phyloP scores from a whole-genome alignment of 2,329 filamentous ascomycete species.

The Whalleya microplaca region DNA sequence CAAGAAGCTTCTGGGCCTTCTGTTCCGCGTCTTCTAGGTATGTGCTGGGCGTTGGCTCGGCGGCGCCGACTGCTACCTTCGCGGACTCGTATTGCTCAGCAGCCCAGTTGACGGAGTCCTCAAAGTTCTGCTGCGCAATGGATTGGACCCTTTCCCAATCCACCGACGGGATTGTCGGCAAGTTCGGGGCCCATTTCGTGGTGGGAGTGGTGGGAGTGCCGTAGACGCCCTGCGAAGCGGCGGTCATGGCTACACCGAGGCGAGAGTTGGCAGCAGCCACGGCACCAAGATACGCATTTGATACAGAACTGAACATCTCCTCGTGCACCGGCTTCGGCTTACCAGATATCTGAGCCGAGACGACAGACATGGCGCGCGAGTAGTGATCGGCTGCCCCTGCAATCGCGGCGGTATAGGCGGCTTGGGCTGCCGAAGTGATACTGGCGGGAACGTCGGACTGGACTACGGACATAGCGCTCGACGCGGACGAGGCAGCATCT shows the following conservation, averaged over 20 bases:
- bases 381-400: slow-evolving; percentile 70
- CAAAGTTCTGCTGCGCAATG: slow-evolving; percentile 70
- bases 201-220: slow-evolving; percentile 52
- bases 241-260: slow-evolving; percentile 58
- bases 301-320: slow-evolving; percentile 70
- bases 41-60: slow-evolving; percentile 62
- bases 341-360: slow-evolving; percentile 70
- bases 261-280: slow-evolving; percentile 63
- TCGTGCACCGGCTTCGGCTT: slow-evolving; percentile 71
- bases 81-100: slow-evolving; percentile 72
- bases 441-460: slow-evolving; percentile 42
- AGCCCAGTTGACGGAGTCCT: slow-evolving; percentile 71
- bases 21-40: slow-evolving; percentile 41
- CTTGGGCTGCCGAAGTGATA: slow-evolving; percentile 51
- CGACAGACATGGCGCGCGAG: slow-evolving; percentile 66
- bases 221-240: slow-evolving; percentile 54
- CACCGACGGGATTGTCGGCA: slow-evolving; percentile 43
- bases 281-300: slow-evolving; percentile 69
- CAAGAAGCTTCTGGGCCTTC: slow-evolving; percentile 60
- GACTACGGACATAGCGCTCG: slow-evolving; percentile 40
- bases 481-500: slow-evolving; percentile 44
- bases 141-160: slow-evolving; percentile 59
- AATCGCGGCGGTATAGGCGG: slow-evolving; percentile 67
- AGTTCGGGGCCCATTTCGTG: slow-evolving; percentile 41
- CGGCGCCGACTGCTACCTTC: slow-evolving; percentile 66